phyloP scores from a whole-genome alignment of 495 filamentous ascomycete species.

The Penicillium desertorum region DNA sequence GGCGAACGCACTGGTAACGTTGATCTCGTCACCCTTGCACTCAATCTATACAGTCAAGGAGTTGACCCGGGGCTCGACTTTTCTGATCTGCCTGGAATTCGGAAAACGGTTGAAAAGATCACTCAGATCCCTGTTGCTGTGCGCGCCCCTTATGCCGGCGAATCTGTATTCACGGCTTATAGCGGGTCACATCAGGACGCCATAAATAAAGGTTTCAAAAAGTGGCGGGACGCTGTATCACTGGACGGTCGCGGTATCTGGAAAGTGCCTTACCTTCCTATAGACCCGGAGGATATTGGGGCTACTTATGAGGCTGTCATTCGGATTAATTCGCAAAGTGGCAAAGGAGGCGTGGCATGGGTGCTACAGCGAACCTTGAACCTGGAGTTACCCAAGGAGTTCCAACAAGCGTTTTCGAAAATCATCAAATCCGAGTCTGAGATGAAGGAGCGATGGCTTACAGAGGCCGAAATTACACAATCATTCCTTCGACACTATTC shows the following conservation, averaged over 20 bases:
- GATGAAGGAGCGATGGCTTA: slow-evolving; percentile 1
- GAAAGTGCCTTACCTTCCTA: slow-evolving; percentile 78
- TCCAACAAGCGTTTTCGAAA: slow-evolving; percentile 8
- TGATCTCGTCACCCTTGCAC: slow-evolving; percentile 84
- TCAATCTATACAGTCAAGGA: slow-evolving; percentile 89
- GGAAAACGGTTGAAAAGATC: slow-evolving; percentile 74
- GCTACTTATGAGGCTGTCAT: slow-evolving; percentile 88
- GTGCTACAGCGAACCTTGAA: slow-evolving; percentile 58
- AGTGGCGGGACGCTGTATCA: not conserved
- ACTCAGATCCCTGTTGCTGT: slow-evolving; percentile 84
- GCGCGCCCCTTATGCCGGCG: slow-evolving; percentile 78
- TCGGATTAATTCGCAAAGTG: slow-evolving; percentile 84
- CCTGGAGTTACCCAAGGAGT: slow-evolving; percentile 63
- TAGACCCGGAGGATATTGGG: slow-evolving; percentile 84
- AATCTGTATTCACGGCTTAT: slow-evolving; percentile 80
- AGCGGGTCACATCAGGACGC: slow-evolving; percentile 88
- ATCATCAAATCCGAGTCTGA: slow-evolving; percentile 8
- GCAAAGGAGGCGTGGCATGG: slow-evolving; percentile 86
- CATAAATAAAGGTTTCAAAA: slow-evolving; percentile 84
- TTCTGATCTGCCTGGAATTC: slow-evolving; percentile 71
- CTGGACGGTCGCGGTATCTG: slow-evolving; percentile 28
- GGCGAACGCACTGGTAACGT: slow-evolving; percentile 90
- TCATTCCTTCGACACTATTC: slow-evolving; percentile 9
- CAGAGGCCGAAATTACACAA: slow-evolving; percentile 6
- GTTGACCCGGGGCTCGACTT: slow-evolving; percentile 79